Conservation (phyloP, 345 rosid genomes). For the Anacardium occidentale region DNA sequence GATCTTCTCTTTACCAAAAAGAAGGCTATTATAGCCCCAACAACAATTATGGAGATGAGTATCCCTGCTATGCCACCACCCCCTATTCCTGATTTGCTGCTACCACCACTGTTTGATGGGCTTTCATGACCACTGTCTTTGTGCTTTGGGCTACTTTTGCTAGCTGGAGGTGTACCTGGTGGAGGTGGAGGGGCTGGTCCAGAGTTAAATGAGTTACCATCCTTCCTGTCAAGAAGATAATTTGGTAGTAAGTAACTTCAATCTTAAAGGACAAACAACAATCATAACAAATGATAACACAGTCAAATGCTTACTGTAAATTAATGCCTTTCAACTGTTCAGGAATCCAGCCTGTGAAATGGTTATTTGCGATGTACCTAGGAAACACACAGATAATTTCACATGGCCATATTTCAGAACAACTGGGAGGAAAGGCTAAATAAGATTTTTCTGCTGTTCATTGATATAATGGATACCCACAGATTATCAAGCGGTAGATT, state of each 20-base stretch:
- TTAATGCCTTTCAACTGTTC: conserved; percentile 48
- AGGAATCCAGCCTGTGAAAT: conserved; percentile 70
- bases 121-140: conserved; percentile 46
- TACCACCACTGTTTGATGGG: conserved; percentile 44
- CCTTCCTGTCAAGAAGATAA: conserved; percentile 56
- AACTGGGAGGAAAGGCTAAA: conserved; percentile 5
- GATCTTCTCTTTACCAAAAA: conserved; percentile 77
- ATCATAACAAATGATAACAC: conserved; percentile 1
- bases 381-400: conserved; percentile 24
- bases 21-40: conserved; percentile 70
- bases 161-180: conserved; percentile 88
- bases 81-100: conserved; percentile 81
- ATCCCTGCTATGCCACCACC: conserved; percentile 89
- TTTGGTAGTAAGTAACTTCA: conserved; percentile 18
- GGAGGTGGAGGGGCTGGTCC: conserved; percentile 99
- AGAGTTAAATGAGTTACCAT: conserved; percentile 75
- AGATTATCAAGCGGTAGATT: conserved; percentile 70
- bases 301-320: conserved; percentile 50
- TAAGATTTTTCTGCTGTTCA: conserved; percentile 11
- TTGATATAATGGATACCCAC: conserved; percentile 55
- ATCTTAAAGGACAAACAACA: conserved; percentile 17
- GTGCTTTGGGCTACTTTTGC: conserved; percentile 39
- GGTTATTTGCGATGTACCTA: conserved; percentile 48
- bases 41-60: conserved; percentile 59
- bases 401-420: background rate